Percentiles rank a stretch among this genome's conserved stretches.
These are phyloP conservation scores for Tetracentron sinense DNA, from an alignment of 164 flowering plant genomes.

Conservation along the genomic window DNA sequence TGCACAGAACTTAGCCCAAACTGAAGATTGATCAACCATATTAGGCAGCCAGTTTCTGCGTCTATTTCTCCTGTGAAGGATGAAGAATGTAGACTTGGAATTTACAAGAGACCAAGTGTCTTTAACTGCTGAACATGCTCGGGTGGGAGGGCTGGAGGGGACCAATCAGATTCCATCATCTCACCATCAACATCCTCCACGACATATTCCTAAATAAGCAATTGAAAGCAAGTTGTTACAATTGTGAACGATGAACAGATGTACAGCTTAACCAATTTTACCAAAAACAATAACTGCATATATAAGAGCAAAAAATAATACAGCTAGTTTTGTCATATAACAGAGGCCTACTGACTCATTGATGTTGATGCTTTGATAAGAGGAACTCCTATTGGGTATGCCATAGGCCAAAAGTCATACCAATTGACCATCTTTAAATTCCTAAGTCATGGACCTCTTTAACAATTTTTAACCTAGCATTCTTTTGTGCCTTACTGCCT, in stretches of 20 bases:
- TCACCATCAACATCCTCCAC: conserved; percentile 99
- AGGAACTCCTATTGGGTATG: background rate
- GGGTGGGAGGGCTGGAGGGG: conserved; percentile 80
- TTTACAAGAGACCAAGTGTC: conserved; percentile 76
- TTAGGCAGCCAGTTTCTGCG: no score
- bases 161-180: conserved; percentile 73
- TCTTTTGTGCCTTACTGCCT: no score
- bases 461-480: no score
- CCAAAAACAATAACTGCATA: background rate
- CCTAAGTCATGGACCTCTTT: background rate
- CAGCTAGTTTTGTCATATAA: no score
- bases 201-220: conserved; percentile 70
- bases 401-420: background rate
- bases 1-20: no score
- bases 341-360: background rate
- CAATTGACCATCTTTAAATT: background rate
- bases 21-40: no score
- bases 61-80: conserved; percentile 5
- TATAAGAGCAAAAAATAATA: no score
- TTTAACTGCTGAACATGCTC: conserved; percentile 96
- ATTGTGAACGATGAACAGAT: background rate
- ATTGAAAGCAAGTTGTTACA: background rate
- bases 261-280: background rate
- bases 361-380: background rate
- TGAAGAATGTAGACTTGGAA: background rate